Percentiles rank a stretch among this genome's conserved stretches.
Conservation (phyloP, 2,329 filamentous ascomycete species). For the Ophiostoma montium region DNA sequence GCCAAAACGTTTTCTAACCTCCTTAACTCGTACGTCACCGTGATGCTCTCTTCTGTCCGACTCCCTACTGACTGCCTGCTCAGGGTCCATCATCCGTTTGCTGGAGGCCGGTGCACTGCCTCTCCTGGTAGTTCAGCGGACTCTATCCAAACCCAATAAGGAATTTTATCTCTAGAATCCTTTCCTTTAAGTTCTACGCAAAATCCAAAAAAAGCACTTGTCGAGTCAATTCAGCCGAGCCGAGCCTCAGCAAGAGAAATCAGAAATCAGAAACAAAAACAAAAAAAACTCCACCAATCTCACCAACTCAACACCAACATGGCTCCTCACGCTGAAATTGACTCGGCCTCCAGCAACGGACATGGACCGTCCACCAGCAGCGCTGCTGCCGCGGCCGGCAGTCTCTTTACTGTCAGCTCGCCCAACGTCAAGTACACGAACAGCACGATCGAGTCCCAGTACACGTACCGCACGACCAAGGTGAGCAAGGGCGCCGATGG, state of each 20-base stretch:
- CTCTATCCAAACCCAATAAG: constrained; percentile 45
- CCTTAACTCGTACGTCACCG: constrained; percentile 69
- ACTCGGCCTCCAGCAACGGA: constrained; percentile 43
- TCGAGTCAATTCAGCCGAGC: background rate
- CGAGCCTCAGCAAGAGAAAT: background rate
- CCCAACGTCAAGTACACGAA: constrained; percentile 89
- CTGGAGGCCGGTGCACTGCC: constrained; percentile 88
- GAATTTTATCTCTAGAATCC: constrained; percentile 7
- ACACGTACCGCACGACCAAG: constrained; percentile 88
- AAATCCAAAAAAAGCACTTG: background rate
- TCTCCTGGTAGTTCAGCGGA: constrained; percentile 71
- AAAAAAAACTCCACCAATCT: constrained; percentile 10
- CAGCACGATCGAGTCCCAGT: constrained; percentile 78
- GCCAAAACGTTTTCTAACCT: constrained; percentile 98
- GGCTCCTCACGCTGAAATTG: constrained; percentile 76
- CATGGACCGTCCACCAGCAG: constrained; percentile 24
- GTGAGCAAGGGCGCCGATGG: constrained; percentile 57
- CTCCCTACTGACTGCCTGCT: background rate
- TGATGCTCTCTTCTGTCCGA: background rate
- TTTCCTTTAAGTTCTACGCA: background rate
- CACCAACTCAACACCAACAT: constrained; percentile 23
- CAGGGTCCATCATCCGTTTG: constrained; percentile 91
- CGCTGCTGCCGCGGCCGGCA: constrained; percentile 31
- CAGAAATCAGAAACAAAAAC: constrained; percentile 10
- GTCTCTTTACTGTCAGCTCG: constrained; percentile 69